These are phyloP conservation scores for Niebla homalea DNA, from an alignment of 495 filamentous ascomycete genomes.

Conservation along the genomic window DNA sequence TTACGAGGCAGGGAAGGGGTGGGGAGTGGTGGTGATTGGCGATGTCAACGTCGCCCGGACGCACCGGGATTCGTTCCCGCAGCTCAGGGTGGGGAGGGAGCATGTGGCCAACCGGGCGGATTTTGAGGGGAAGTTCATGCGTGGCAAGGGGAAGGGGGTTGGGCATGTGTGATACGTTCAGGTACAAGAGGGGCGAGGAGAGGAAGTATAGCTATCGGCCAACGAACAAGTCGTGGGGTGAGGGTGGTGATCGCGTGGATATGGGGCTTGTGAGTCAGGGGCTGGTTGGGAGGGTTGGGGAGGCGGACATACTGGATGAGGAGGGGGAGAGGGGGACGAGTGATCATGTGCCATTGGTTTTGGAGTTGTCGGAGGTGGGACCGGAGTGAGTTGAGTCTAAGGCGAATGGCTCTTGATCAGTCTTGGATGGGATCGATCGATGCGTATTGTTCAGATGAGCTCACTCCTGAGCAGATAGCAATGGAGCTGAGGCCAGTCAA, in stretches of 20 bases:
- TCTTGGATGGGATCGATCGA: not conserved
- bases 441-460: not conserved
- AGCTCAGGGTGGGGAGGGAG: constrained; percentile 26
- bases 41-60: constrained; percentile 37
- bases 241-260: constrained; percentile 28
- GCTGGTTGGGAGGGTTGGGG: constrained; percentile 13
- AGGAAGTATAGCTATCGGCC: constrained; percentile 24
- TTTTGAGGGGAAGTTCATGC: constrained; percentile 36
- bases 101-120: constrained; percentile 36
- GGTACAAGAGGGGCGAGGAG: constrained; percentile 14
- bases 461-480: too few species aligned
- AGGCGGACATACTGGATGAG: constrained; percentile 22
- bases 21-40: constrained; percentile 29
- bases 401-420: too few species aligned
- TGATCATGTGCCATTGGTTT: constrained; percentile 26
- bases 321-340: constrained; percentile 23
- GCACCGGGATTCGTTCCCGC: constrained; percentile 29
- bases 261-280: constrained; percentile 20
- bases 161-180: constrained; percentile 22
- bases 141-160: not conserved
- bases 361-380: constrained; percentile 7
- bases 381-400: too few species aligned
- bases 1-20: constrained; percentile 26
- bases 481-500: too few species aligned
- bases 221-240: constrained; percentile 21